Evolutionary conservation across 2,329 filamentous ascomycete species (phyloP), one percentile per base, ranked within the genome.

Genomic region (Cladosporium velox): DNA sequence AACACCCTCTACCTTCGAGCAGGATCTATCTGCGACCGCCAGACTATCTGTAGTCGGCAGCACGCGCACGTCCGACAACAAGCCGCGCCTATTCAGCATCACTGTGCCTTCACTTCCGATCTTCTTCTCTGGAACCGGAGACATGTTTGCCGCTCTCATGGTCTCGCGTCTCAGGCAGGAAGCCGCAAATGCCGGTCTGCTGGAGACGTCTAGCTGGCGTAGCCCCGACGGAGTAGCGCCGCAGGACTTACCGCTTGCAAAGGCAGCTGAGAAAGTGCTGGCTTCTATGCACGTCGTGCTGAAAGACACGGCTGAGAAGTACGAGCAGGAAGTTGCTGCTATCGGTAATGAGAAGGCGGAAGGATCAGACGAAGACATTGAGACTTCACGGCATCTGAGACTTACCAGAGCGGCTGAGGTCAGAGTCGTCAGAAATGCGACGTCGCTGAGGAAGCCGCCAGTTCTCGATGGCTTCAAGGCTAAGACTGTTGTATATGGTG

Each of bases 91-190:
- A 62, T 99, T 98, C 83, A 89, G 90, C 73, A 89, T 98, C 73
- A 88, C 91, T 65, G 92, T 97, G 65, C 93, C 94, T 0, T 87
- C 90, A 32, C 89, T 97, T 67, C 91, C 97, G 75, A 91, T 93
- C 79, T 97, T 95, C 83, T 99, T 98, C 80, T 93, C 91, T 72
- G 95, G 95, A 49, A 98, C 96, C 0, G 95, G 95, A 57, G 95
- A 99, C 81, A 97, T 99, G 94, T 98, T 99, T 76, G 94, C 93
- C 34, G 94, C 94, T 8, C 84, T 99, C 55, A 93, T 92, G 75
- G 88, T 97, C 1, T 91, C 91, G 49, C 88, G 94, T 34, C 88
- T 99, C 74, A 89, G 94, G 66, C 92, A 98, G 81, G 93, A 92
- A 30, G 90, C 92, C 1, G 79, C 82, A 62, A 79, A 79, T 3